Evolutionary conservation across 257 asterid species (phyloP).

Genomic region (Primulina eburnea): DNA sequence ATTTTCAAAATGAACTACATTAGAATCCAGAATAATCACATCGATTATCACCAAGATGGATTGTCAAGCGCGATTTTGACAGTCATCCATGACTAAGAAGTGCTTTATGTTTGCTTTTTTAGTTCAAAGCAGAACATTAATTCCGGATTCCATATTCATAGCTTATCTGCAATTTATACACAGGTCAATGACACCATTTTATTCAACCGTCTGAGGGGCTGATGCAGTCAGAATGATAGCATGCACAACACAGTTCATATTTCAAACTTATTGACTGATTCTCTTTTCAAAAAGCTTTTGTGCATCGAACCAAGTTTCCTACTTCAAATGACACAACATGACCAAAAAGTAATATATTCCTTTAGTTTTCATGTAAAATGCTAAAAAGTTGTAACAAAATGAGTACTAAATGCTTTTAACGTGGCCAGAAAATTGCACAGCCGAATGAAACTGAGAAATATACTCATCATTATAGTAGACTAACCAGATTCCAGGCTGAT

Average conservation of each 20-base stretch:
- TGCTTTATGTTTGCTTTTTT: not conserved
- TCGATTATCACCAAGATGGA: not conserved
- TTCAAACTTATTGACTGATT: not conserved
- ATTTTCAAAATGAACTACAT: not conserved
- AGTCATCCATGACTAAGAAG: no score
- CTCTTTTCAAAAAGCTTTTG: not conserved
- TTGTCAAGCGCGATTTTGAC: no score
- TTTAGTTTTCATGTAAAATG: not conserved
- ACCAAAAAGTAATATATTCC: not conserved
- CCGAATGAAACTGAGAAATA: conserved; percentile 5
- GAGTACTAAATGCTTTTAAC: conserved; percentile 1
- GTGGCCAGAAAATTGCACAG: not conserved
- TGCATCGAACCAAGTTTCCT: not conserved
- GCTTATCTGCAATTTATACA: no score
- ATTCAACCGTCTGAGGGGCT: no score
- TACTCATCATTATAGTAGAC: conserved; percentile 9
- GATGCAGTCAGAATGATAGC: no score
- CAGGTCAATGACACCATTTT: no score
- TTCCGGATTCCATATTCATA: no score
- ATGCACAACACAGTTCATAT: no score
- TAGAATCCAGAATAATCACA: not conserved
- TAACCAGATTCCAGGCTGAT: conserved; percentile 79
- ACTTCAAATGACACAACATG: not conserved
- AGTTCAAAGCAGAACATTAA: no score
- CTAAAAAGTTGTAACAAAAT: not conserved